Percentiles rank a stretch among this genome's conserved stretches.
phyloP scores from a whole-genome alignment of 805 yeast genomes.

The Geotrichum ghanense region DNA sequence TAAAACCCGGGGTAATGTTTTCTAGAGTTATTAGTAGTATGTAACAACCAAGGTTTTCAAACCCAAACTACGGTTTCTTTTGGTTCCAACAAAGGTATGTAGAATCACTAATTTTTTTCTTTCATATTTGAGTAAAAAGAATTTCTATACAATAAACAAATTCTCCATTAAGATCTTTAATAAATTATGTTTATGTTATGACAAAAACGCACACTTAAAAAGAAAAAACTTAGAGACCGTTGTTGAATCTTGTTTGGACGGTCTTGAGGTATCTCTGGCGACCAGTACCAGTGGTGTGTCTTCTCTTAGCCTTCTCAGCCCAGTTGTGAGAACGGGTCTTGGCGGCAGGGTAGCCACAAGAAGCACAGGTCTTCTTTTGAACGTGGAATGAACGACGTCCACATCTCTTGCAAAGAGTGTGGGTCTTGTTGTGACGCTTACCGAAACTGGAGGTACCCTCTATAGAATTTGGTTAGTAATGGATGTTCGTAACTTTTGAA shows the following conservation, averaged over 20 bases:
- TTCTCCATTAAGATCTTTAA: too few relatives aligned
- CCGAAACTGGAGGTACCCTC: slow-evolving; percentile 99
- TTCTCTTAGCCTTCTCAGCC: slow-evolving; percentile 98
- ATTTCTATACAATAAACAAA: too few relatives aligned
- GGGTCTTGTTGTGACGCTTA: slow-evolving; percentile 99
- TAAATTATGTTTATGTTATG: too few relatives aligned
- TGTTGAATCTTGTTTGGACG: slow-evolving; percentile 97
- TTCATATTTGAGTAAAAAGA: too few relatives aligned
- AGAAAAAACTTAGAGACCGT: slow-evolving; percentile 90
- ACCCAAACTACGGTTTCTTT: too few relatives aligned
- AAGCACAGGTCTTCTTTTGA: slow-evolving; percentile 97
- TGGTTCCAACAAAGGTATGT: too few relatives aligned
- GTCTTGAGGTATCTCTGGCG: slow-evolving; percentile 97
- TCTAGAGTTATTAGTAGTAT: too few relatives aligned
- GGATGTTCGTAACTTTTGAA: neutral
- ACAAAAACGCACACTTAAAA: too few relatives aligned
- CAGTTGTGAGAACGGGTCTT: slow-evolving; percentile 91
- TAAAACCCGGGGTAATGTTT: too few relatives aligned
- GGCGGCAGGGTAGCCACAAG: slow-evolving; percentile 99
- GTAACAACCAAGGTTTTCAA: too few relatives aligned
- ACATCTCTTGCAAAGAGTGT: slow-evolving; percentile 94
- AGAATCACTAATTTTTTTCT: too few relatives aligned
- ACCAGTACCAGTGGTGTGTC: slow-evolving; percentile 99
- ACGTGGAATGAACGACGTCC: slow-evolving; percentile 98
- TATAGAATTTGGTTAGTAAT: slow-evolving; percentile 2